Evolutionary conservation across 1,284 basidiomycete species (phyloP), one percentile per base, ranked within the genome.

Genomic region (Ustilago trichophora): DNA sequence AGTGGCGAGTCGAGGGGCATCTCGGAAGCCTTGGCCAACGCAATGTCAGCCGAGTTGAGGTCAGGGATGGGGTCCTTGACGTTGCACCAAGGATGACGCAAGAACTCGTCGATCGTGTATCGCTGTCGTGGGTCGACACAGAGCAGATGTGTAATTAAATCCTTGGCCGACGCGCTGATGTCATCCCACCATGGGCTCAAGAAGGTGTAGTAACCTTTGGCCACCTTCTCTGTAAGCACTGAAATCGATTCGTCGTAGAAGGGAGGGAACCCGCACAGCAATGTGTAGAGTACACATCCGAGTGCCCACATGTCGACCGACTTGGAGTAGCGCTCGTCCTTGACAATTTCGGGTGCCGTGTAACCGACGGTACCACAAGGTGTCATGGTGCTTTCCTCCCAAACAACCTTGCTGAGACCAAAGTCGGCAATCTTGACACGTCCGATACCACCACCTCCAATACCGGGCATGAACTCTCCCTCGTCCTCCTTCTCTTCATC

Each of bases 261-360:
- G 0, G 96, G 85, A 49, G 93, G 93, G 85, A 97, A 97, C 47
- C 95, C 96, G 78, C 96, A 98, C n/a, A 99, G 87, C 3, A 98
- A 85, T 1, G 96, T 99, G 84, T 99, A 99, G 5, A 99, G 86
- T 19, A 99, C 96, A 82, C 96, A 99, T 25, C 96, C 96, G 33
- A 98, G 84, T 3, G 96, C 96, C 96, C 96, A 99, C 96, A 98
- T 98, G 82, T 99, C 96, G 52, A 98, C 96, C 76, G 90, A 92
- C 84, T 97, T 98, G 82, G 90, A 92, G 82, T 99, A 99, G 22
- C 95, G 87, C 84, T 99, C 94, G 82, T 98, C 96, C 84, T 98
- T 98, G 78, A 99, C 96, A 68, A 99, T 99, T 83, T 99, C 96
- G 3, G 96, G 96, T 4, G 96, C 96, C 3, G 96, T 98, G 84